These are phyloP conservation scores for Psilocybe cubensis DNA, from an alignment of 768 basidiomycete genomes.

Conservation along the genomic window DNA sequence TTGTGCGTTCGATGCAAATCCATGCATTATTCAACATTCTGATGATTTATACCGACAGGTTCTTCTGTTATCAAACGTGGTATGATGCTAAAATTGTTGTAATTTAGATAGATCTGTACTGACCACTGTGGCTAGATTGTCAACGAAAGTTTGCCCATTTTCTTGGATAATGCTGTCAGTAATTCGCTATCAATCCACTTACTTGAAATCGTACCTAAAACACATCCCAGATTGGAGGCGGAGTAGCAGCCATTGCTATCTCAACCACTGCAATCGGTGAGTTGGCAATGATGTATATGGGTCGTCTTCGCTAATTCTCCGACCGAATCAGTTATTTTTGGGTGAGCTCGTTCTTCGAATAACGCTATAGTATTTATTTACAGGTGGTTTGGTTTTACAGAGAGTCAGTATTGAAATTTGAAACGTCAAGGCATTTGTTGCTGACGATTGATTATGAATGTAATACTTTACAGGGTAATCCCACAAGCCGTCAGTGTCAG, in stretches of 20 bases:
- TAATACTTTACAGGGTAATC: slow-evolving; percentile 53
- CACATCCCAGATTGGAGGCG: slow-evolving; percentile 51
- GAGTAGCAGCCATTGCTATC: slow-evolving; percentile 72
- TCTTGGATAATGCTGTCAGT: slow-evolving; percentile 73
- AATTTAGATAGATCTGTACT: no score
- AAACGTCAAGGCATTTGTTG: no score
- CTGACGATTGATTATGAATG: no score
- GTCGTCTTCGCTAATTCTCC: background rate
- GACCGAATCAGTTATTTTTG: slow-evolving; percentile 68
- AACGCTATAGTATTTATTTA: no score
- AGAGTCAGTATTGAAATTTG: slow-evolving; percentile 55
- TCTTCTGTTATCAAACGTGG: slow-evolving; percentile 86
- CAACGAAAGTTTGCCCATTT: slow-evolving; percentile 84
- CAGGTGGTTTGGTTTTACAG: slow-evolving; percentile 40
- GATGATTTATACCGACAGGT: no score
- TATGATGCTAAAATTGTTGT: no score
- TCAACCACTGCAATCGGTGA: slow-evolving; percentile 74
- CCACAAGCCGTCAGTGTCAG: slow-evolving; percentile 78
- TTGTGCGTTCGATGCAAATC: slow-evolving; percentile 49
- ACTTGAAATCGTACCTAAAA: background rate
- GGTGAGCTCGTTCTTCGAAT: slow-evolving; percentile 53
- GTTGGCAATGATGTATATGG: slow-evolving; percentile 13
- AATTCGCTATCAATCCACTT: no score
- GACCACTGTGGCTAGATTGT: no score
- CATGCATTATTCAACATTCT: background rate